These are phyloP conservation scores for Euphorbia schlechtendalii DNA, from an alignment of 441 rosid species.

Conservation along the genomic window DNA sequence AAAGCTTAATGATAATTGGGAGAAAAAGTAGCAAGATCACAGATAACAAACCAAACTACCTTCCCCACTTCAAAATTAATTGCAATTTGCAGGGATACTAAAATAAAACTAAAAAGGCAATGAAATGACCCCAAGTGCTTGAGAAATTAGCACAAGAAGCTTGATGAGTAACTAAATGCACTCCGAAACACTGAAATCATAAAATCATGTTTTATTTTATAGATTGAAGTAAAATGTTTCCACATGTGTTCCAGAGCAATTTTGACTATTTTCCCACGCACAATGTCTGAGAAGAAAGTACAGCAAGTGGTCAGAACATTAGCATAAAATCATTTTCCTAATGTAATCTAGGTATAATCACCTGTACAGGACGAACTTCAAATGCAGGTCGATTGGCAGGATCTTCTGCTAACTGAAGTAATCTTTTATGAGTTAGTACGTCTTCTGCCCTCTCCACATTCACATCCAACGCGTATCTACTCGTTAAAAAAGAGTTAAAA, in stretches of 20 bases:
- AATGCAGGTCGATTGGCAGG: conserved; percentile 71
- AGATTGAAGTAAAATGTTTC: not conserved
- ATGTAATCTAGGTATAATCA: conserved; percentile 11
- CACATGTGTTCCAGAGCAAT: conserved; percentile 1
- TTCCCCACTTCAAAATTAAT: not conserved
- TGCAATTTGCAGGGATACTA: not conserved
- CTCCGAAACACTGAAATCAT: not conserved
- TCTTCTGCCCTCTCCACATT: conserved; percentile 97
- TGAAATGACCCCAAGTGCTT: not conserved
- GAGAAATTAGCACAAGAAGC: conserved; percentile 1
- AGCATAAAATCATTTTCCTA: not conserved
- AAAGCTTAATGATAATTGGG: not conserved
- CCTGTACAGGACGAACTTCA: conserved; percentile 88
- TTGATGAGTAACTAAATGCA: not conserved
- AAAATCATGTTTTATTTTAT: not conserved
- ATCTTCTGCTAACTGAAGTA: conserved; percentile 70
- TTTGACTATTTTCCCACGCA: not conserved
- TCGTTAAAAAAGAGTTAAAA: conserved; percentile 10
- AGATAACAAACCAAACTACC: not conserved
- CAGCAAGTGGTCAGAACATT: not conserved
- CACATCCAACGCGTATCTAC: conserved; percentile 84
- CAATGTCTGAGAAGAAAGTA: not conserved
- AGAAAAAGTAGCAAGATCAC: not conserved
- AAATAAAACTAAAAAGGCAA: not conserved
- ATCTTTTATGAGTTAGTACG: conserved; percentile 69